Conservation (phyloP, 2,329 filamentous ascomycete genomes). For the Paraphaeosphaeria minitans region DNA sequence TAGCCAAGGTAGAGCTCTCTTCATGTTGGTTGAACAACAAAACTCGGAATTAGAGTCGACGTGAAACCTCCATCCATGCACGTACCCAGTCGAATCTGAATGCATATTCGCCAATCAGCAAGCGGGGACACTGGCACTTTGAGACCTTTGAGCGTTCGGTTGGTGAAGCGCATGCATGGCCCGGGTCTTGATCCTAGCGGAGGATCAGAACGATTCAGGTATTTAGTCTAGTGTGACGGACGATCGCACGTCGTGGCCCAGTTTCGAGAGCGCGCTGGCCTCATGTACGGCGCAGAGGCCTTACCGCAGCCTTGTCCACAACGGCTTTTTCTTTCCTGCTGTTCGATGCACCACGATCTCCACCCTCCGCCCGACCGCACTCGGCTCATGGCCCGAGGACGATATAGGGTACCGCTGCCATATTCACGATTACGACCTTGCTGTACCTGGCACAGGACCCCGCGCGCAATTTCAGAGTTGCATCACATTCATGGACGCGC, state of each 20-base stretch:
- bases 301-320: not conserved
- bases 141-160: slow-evolving; percentile 30
- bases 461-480: slow-evolving; percentile 5
- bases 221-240: slow-evolving; percentile 31
- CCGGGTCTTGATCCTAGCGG: slow-evolving; percentile 29
- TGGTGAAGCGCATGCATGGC: slow-evolving; percentile 26
- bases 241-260: slow-evolving; percentile 25
- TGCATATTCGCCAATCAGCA: slow-evolving; percentile 34
- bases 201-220: slow-evolving; percentile 29
- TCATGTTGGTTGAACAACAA: slow-evolving; percentile 33
- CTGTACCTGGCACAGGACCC: slow-evolving; percentile 1
- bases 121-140: slow-evolving; percentile 14
- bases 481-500: slow-evolving; percentile 5
- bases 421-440: slow-evolving; percentile 5
- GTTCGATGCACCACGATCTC: slow-evolving; percentile 2
- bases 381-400: not conserved
- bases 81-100: slow-evolving; percentile 20
- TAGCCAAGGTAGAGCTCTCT: slow-evolving; percentile 15
- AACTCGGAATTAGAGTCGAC: slow-evolving; percentile 41
- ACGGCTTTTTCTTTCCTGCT: not conserved
- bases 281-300: not conserved
- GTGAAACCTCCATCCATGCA: slow-evolving; percentile 36
- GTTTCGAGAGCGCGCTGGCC: slow-evolving; percentile 2
- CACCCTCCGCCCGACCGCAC: not conserved
- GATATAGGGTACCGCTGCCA: slow-evolving; percentile 10